phyloP scores from a whole-genome alignment of 192 early-diverging fungal genomes.

The Coemansia sp. region DNA sequence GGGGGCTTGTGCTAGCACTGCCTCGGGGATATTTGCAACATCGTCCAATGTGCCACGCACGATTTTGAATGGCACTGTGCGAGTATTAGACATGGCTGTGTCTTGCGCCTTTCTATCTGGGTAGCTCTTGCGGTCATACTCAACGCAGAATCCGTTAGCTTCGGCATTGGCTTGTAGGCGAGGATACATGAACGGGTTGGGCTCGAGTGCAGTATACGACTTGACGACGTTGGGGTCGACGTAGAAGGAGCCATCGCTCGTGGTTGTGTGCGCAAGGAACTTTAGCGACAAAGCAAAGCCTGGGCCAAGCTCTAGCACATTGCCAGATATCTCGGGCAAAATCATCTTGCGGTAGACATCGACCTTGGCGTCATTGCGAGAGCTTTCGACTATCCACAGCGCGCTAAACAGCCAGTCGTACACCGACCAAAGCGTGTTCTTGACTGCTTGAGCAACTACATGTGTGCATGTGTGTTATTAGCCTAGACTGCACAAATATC shows the following conservation, averaged over 20 bases:
- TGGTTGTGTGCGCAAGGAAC: conserved; percentile 32
- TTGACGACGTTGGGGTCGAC: conserved; percentile 26
- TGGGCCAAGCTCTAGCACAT: conserved; percentile 47
- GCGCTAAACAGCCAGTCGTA: conserved; percentile 42
- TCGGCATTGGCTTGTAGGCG: conserved; percentile 35
- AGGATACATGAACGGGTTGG: conserved; percentile 44
- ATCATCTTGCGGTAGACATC: conserved; percentile 37
- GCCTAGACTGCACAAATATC: not conserved
- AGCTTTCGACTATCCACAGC: conserved; percentile 34
- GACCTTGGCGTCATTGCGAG: conserved; percentile 38
- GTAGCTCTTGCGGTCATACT: conserved; percentile 27
- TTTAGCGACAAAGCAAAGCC: conserved; percentile 40
- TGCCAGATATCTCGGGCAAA: conserved; percentile 46
- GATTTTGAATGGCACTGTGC: conserved; percentile 31
- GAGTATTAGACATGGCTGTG: not conserved
- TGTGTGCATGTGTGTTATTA: not conserved
- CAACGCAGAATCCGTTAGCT: conserved; percentile 34
- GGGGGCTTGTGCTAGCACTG: conserved; percentile 34
- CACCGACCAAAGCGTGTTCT: not conserved
- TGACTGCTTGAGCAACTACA: not conserved
- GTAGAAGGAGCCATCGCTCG: conserved; percentile 19
- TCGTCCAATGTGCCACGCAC: conserved; percentile 43
- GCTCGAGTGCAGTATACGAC: conserved; percentile 50
- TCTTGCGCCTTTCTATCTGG: not conserved
- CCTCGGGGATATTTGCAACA: conserved; percentile 27